phyloP scores from a whole-genome alignment of 1,284 basidiomycete genomes.

The Puccinia coronata region DNA sequence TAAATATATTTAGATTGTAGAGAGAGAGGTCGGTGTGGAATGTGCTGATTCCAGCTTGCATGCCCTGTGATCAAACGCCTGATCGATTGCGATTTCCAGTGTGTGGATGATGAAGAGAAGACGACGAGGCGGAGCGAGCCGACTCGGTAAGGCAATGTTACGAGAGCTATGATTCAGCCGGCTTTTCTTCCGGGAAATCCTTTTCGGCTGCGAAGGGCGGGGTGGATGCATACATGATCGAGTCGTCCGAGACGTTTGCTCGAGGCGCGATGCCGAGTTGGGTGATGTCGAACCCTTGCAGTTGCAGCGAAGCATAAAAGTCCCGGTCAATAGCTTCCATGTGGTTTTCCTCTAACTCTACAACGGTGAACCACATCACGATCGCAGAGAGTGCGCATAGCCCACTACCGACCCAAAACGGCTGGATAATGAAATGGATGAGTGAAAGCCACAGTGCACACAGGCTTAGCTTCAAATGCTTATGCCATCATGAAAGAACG shows the following conservation, averaged over 20 bases:
- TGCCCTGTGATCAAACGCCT: no score
- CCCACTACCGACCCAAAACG: slow-evolving; percentile 48
- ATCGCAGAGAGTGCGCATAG: slow-evolving; percentile 33
- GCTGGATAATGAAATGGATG: slow-evolving; percentile 21
- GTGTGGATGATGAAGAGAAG: no score
- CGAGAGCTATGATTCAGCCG: neutral
- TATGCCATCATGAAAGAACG: no score
- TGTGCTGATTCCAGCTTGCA: no score
- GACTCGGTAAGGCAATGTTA: no score
- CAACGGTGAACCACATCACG: slow-evolving; percentile 48
- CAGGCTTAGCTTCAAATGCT: no score
- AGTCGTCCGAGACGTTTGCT: neutral
- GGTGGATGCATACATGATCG: neutral
- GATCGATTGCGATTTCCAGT: no score
- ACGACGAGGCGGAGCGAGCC: no score
- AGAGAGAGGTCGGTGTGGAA: no score
- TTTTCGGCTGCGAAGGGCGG: slow-evolving; percentile 15
- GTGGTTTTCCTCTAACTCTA: slow-evolving; percentile 33
- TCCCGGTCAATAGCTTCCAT: slow-evolving; percentile 55
- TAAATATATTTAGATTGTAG: no score
- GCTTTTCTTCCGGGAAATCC: neutral
- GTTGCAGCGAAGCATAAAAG: slow-evolving; percentile 78
- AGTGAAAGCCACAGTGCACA: no score
- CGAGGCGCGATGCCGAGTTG: slow-evolving; percentile 65
- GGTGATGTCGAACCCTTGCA: slow-evolving; percentile 73